Percentiles rank a stretch among this genome's conserved stretches.
phyloP scores from a whole-genome alignment of 441 rosid species.

The Rhodomyrtus psidioides region DNA sequence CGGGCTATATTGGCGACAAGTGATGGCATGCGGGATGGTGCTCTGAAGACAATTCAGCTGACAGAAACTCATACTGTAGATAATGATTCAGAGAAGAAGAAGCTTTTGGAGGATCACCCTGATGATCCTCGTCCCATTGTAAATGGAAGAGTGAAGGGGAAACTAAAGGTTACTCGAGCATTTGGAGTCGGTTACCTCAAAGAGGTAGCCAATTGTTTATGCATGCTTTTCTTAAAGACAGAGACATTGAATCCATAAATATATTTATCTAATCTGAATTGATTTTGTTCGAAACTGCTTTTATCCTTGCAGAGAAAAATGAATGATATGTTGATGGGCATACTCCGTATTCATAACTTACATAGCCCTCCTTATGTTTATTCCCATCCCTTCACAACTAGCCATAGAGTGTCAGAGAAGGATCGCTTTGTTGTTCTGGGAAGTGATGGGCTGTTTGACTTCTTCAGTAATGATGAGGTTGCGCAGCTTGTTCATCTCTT shows the following conservation, averaged over 20 bases:
- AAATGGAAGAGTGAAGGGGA: slow-evolving; percentile 11
- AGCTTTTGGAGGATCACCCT: slow-evolving; percentile 7
- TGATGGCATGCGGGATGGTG: neutral
- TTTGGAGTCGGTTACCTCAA: slow-evolving; percentile 17
- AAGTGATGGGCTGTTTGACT: slow-evolving; percentile 15
- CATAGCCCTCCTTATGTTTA: slow-evolving; percentile 11
- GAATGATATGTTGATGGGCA: slow-evolving; percentile 19
- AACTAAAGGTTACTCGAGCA: slow-evolving; percentile 10
- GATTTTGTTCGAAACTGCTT: neutral
- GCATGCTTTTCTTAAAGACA: neutral
- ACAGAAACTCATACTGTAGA: slow-evolving; percentile 10
- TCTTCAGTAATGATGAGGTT: slow-evolving; percentile 3
- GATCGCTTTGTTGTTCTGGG: slow-evolving; percentile 8
- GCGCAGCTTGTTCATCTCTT: slow-evolving; percentile 6
- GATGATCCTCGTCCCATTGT: slow-evolving; percentile 5
- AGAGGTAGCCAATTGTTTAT: slow-evolving; percentile 2
- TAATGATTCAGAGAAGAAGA: neutral
- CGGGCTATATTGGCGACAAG: slow-evolving; percentile 6
- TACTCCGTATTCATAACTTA: slow-evolving; percentile 5
- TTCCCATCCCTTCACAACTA: slow-evolving; percentile 6
- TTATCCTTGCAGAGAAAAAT: slow-evolving; percentile 1
- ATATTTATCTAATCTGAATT: neutral
- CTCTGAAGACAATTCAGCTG: slow-evolving; percentile 2
- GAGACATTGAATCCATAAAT: neutral
- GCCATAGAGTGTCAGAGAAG: slow-evolving; percentile 5